Evolutionary conservation across 1,139 yeast genomes (phyloP), one percentile per base, ranked within the genome.

Genomic region (Magnusiomyces tetraspermus): DNA sequence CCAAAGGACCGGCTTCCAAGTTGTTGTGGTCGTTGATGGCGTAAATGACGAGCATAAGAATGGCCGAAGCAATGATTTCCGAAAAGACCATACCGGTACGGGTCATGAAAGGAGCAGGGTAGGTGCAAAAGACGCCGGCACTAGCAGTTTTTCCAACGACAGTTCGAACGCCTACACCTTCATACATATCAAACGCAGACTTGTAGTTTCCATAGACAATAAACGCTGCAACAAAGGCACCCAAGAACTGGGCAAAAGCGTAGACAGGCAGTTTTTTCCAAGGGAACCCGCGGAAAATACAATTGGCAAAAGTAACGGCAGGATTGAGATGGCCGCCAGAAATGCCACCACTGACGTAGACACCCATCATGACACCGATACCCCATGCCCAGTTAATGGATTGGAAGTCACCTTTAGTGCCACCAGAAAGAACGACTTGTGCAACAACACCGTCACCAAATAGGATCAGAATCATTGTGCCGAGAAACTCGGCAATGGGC

Each of bases 1-100:
- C 76, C 51, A 72, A 59, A 53, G 69, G 70, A 11, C 76, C 71
- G 10, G 77, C 67, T 40, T 76, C 66, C 54, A 73, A 67, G 53
- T 76, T 76, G 61, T 73, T 71, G 49, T 76, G 76, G 63, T 76
- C 79, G 36, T 77, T 72, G 64, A 76, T 64, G 44, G 78, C 71
- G 57, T 75, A 75, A 49, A 75, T 70, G 55, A 76, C 71, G 23
- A 71, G 59, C 61, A 73, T 75, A 48, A 76, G 66, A 42, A 74
- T 56, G 15, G 76, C 74, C 28, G 76, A 67, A 36, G 74, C 69
- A 49, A 74, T 66, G 52, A 72, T 62, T 61, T 76, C 79, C 6
- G 77, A 71, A 28, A 74, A 66, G 57, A 74, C 72, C 61, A 75
- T 77, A 45, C 77, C 74, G 41, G 70, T 63, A 26, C 74, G 63